A percentile compares a stretch with the other conserved stretches of the same genome.
These are phyloP conservation scores for Incumbomyces lentus DNA, from an alignment of 2,329 filamentous ascomycete genomes.

Conservation along the genomic window DNA sequence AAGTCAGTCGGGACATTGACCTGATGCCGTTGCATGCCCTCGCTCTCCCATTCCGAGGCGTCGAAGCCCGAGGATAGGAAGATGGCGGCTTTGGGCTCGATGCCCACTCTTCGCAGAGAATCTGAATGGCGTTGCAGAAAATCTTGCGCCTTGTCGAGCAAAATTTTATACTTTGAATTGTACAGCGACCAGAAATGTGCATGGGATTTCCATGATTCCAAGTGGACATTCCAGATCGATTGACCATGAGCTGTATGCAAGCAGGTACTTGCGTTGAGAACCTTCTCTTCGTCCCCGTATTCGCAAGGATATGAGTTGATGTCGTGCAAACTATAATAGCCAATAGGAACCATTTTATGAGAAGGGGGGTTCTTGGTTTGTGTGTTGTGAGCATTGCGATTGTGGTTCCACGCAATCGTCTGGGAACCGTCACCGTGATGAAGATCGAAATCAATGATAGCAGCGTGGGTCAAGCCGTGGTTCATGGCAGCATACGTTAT, in stretches of 20 bases:
- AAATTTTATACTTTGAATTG: constrained; percentile 60
- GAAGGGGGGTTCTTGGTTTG: constrained; percentile 59
- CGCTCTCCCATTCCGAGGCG: constrained; percentile 86
- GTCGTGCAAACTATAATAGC: constrained; percentile 94
- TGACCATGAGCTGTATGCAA: constrained; percentile 91
- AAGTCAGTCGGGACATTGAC: constrained; percentile 96
- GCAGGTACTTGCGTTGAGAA: constrained; percentile 86
- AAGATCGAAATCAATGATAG: constrained; percentile 84
- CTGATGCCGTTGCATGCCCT: constrained; percentile 88
- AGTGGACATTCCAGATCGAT: constrained; percentile 89
- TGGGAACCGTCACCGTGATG: constrained; percentile 96
- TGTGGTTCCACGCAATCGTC: constrained; percentile 83
- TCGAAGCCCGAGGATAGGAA: constrained; percentile 96
- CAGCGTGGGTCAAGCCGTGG: constrained; percentile 84
- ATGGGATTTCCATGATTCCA: constrained; percentile 74
- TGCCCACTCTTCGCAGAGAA: constrained; percentile 47
- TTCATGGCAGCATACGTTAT: constrained; percentile 79
- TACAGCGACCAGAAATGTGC: constrained; percentile 86
- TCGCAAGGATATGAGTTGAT: constrained; percentile 99
- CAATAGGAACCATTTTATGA: constrained; percentile 78
- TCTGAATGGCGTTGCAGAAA: constrained; percentile 68
- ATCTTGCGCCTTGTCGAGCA: constrained; percentile 69
- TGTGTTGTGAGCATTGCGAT: constrained; percentile 50
- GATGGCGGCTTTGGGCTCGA: constrained; percentile 69
- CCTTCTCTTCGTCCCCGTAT: constrained; percentile 81